These are phyloP conservation scores for Pleodorina starrii DNA, from an alignment of 139 green algal genomes.

Conservation along the genomic window DNA sequence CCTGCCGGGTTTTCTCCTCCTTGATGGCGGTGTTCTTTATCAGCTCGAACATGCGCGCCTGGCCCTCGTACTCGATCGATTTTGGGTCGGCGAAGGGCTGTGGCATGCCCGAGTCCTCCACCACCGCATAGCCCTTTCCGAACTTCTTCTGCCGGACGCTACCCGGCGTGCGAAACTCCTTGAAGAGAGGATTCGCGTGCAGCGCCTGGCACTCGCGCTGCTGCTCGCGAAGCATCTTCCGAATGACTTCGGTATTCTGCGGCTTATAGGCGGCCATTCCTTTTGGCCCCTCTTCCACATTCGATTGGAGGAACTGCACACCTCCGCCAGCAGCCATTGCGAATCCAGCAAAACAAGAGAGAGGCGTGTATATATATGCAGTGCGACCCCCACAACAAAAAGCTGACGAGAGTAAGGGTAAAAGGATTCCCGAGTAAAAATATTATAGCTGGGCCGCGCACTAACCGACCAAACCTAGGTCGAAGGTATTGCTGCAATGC, in stretches of 20 bases:
- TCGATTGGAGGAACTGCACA: slow-evolving; percentile 53
- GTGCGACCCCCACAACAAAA: no score
- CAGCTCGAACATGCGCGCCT: slow-evolving; percentile 64
- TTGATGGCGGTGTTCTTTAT: slow-evolving; percentile 62
- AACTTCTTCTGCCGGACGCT: slow-evolving; percentile 45
- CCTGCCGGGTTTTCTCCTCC: slow-evolving; percentile 54
- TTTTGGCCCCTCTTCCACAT: slow-evolving; percentile 46
- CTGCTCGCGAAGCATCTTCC: slow-evolving; percentile 64
- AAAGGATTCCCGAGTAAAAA: no score
- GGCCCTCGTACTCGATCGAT: slow-evolving; percentile 59
- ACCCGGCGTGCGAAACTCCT: slow-evolving; percentile 56
- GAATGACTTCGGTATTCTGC: slow-evolving; percentile 61
- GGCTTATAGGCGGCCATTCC: slow-evolving; percentile 48
- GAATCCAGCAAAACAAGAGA: no score
- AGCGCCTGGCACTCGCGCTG: slow-evolving; percentile 50
- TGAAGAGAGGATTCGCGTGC: slow-evolving; percentile 64
- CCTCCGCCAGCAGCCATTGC: slow-evolving; percentile 22
- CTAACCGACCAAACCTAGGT: no score
- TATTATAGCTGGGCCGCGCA: not conserved
- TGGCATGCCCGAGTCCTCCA: slow-evolving; percentile 1
- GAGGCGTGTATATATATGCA: no score
- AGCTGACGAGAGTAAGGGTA: no score
- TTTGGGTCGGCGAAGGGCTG: slow-evolving; percentile 51
- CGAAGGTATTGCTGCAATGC: no score
- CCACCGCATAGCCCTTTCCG: slow-evolving; percentile 56